Conservation (phyloP, 1,284 basidiomycete genomes). For the Melampsora larici-populina region DNA sequence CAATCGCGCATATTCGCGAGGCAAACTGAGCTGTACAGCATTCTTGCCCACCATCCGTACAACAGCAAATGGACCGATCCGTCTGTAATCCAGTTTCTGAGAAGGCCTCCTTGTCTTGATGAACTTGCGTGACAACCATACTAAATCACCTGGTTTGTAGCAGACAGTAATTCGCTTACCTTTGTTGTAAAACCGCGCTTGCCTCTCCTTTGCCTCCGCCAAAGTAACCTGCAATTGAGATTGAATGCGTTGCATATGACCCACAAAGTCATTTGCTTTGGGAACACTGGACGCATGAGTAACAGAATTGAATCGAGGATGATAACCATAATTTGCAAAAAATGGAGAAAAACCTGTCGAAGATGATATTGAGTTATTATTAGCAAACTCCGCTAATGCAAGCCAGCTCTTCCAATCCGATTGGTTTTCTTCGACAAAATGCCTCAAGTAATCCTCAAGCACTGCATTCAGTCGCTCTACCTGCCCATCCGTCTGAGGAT, state of each 20-base stretch:
- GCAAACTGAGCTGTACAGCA: background rate
- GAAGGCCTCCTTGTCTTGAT: background rate
- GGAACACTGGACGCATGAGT: background rate
- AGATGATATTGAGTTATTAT: conserved; percentile 51
- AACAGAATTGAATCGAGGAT: conserved; percentile 48
- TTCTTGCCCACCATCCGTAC: background rate
- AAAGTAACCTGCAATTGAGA: background rate
- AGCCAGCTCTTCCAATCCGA: conserved; percentile 49
- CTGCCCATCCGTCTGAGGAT: no score
- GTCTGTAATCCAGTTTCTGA: background rate
- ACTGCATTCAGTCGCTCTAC: conserved; percentile 11
- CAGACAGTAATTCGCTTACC: background rate
- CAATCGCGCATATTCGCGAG: background rate
- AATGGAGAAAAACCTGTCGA: conserved; percentile 56
- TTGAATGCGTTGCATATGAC: background rate
- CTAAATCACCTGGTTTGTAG: background rate
- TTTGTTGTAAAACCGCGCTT: conserved; percentile 2
- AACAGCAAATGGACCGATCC: background rate
- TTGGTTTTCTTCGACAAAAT: conserved; percentile 44
- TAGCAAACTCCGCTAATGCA: conserved; percentile 51
- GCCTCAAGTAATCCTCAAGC: conserved; percentile 42
- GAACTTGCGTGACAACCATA: background rate
- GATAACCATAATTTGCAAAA: conserved; percentile 55
- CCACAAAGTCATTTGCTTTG: background rate
- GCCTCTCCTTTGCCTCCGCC: background rate